phyloP scores from a whole-genome alignment of 2,329 filamentous ascomycete genomes.

The Sporothrix mexicana region DNA sequence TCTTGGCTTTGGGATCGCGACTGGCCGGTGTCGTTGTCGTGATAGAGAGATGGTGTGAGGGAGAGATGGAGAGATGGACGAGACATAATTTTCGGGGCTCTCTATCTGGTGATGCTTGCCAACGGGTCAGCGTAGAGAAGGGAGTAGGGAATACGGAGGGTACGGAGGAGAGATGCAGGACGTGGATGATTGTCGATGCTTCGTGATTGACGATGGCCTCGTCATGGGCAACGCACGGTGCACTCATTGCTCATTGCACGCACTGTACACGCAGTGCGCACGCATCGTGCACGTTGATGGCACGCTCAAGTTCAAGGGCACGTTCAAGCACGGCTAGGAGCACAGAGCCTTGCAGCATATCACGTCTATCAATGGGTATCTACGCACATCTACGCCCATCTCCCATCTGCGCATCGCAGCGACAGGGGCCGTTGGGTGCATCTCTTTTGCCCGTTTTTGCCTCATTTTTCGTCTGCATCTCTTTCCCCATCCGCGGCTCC shows the following conservation, averaged over 20 bases:
- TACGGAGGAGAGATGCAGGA: background rate
- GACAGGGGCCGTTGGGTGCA: background rate
- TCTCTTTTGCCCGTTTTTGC: background rate
- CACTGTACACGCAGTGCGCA: too few relatives aligned
- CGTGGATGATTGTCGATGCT: background rate
- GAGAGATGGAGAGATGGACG: too few relatives aligned
- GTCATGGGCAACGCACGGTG: background rate
- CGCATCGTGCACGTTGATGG: too few relatives aligned
- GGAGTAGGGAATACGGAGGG: background rate
- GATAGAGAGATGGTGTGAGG: background rate
- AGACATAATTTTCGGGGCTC: background rate
- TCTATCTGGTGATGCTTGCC: background rate
- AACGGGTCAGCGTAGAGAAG: background rate
- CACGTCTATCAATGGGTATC: background rate
- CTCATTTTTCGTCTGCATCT: background rate
- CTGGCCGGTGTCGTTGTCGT: background rate
- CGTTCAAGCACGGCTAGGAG: too few relatives aligned
- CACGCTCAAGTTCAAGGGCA: too few relatives aligned
- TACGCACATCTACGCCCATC: background rate
- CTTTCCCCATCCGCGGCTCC: background rate
- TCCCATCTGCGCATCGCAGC: conserved; percentile 1
- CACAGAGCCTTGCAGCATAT: background rate
- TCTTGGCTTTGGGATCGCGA: too few relatives aligned
- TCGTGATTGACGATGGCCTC: background rate
- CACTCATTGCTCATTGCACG: background rate